Evolutionary conservation across 139 green algal genomes (phyloP), one percentile per base, ranked within the genome.

Genomic region (Spirogloea muscicola): DNA sequence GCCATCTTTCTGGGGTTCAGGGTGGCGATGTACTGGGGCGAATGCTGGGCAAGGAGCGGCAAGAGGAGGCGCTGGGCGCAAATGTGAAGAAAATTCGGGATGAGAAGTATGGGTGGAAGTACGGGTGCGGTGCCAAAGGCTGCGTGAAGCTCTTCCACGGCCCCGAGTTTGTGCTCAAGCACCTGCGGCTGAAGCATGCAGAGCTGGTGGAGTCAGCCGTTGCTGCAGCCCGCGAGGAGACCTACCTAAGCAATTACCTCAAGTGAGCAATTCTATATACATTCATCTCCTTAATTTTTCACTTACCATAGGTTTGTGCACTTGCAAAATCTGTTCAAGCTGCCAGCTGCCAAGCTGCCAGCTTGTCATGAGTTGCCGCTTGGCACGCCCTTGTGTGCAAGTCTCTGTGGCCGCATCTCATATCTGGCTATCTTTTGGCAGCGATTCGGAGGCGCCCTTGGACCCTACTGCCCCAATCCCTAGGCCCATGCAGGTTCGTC

Each of bases 21-120:
- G 70, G 60, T 16, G 38, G 33, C 31, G 70, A 79, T 74, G 60
- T 60, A 10, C 46, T 79, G 70, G 51, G 75, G 49, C 29, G 31
- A 9, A 58, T 79, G 70, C 64, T 79, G 29, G 70, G 70, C 16
- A 16, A 40, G 25, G 70, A 76, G 40, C 63, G 27, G 0, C 27
- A 77, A 21, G 63, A 80, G 49, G n/a, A n/a, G n/a, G n/a, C n/a
- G n/a, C 51, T 80, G 33, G 65, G 77, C 21, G 49, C 33, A 34
- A 43, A 62, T 36, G 49, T 77, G n/a, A n/a, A 43, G 0, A 80
- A 80, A 51, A 80, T 77, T 27, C 65, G 66, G 72, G 72, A 80
- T 29, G 72, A 77, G 18, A 78, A 78, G 64, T 80, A 80, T 34
- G 72, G 72, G 42, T 80, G 72, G 72, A 80, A 80, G 43, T 80